Evolutionary conservation across 306 rosid genomes (phyloP).

Genomic region (Rubus parviflorus): DNA sequence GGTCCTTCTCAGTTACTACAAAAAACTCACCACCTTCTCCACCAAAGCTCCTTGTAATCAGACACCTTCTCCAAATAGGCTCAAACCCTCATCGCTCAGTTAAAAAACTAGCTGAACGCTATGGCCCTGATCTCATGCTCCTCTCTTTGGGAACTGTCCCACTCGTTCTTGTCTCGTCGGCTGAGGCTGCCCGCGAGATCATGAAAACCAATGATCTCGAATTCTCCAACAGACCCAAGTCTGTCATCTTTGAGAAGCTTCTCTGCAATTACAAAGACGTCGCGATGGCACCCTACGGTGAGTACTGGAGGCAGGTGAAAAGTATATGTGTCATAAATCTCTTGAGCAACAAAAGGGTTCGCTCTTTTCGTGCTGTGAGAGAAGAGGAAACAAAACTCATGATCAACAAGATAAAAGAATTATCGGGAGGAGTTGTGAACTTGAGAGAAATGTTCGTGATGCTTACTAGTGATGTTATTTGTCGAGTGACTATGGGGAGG

Average conservation of each 20-base stretch:
- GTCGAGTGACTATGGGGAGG: conserved; percentile 54
- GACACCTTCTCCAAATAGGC: conserved; percentile 51
- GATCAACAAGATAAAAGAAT: conserved; percentile 27
- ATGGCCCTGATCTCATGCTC: conserved; percentile 36
- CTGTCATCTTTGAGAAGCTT: conserved; percentile 18
- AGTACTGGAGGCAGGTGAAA: conserved; percentile 45
- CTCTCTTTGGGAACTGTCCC: conserved; percentile 41
- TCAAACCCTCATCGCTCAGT: conserved; percentile 38
- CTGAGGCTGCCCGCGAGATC: conserved; percentile 38
- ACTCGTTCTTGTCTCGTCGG: conserved; percentile 38
- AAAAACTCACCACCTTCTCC: conserved; percentile 48
- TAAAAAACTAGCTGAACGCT: neutral
- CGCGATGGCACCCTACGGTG: conserved; percentile 36
- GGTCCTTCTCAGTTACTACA: conserved; percentile 13
- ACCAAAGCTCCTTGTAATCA: conserved; percentile 44
- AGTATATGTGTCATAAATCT: conserved; percentile 30
- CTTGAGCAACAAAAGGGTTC: conserved; percentile 38
- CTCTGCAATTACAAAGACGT: conserved; percentile 42
- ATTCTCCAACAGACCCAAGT: conserved; percentile 28
- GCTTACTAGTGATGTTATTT: conserved; percentile 36
- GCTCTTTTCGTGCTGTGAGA: conserved; percentile 29
- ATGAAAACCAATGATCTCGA: conserved; percentile 42
- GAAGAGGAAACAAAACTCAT: conserved; percentile 29
- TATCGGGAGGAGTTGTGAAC: conserved; percentile 22
- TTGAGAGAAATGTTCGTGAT: conserved; percentile 34